Evolutionary conservation across 2,329 filamentous ascomycete genomes (phyloP).

Genomic region (Alternaria sp.): DNA sequence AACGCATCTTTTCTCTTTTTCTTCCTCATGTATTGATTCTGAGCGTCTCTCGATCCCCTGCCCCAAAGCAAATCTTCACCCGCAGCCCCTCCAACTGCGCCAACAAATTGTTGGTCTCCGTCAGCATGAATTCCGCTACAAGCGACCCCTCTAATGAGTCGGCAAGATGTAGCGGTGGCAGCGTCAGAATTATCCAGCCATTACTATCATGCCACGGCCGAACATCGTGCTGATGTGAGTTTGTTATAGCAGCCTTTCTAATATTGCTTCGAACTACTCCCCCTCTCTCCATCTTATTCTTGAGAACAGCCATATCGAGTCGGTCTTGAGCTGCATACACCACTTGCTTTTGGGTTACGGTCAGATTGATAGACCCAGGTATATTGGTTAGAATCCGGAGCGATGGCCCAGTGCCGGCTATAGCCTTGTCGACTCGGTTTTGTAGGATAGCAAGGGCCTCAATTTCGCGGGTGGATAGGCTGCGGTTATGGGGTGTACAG

Average conservation of each 20-base stretch:
- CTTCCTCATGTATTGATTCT: background rate
- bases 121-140: background rate
- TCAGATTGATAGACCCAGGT: background rate
- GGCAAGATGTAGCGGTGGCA: background rate
- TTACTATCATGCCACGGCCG: background rate
- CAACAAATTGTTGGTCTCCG: background rate
- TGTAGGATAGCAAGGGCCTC: background rate
- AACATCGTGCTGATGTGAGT: background rate
- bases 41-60: background rate
- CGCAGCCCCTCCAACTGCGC: background rate
- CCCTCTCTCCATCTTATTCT: background rate
- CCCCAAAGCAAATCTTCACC: background rate
- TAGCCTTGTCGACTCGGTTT: background rate
- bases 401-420: background rate
- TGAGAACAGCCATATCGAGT: background rate
- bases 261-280: background rate
- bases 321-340: background rate
- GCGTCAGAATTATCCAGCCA: background rate
- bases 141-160: background rate
- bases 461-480: background rate
- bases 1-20: background rate
- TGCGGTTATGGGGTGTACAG: background rate
- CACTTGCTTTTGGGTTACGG: background rate
- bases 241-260: background rate
- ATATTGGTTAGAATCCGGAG: background rate